Percentiles rank a stretch among this genome's conserved stretches.
phyloP scores from a whole-genome alignment of 345 rosid species.

The Syzygium oleosum region DNA sequence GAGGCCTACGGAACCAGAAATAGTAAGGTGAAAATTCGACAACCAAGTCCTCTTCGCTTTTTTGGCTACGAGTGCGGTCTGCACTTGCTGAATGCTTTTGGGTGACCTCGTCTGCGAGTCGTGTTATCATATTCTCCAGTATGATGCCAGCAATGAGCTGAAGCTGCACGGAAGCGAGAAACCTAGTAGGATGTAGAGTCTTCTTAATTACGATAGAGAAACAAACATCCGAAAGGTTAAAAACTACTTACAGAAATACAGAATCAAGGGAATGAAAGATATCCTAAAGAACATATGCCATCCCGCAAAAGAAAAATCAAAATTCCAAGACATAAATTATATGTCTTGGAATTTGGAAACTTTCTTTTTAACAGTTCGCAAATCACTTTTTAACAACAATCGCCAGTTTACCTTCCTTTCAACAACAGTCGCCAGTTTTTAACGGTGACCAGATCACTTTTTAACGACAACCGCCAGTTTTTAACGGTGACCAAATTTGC shows the following conservation, averaged over 20 bases:
- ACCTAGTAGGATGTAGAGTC: not conserved
- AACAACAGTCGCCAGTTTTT: no score
- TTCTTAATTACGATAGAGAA: fast-evolving
- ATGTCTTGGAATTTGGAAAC: no score
- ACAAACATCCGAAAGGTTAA: not conserved
- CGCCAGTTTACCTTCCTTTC: no score
- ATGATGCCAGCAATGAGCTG: slow-evolving; percentile 61
- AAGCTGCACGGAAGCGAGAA: slow-evolving; percentile 25
- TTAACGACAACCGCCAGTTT: no score
- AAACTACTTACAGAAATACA: slow-evolving; percentile 39
- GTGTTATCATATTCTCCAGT: slow-evolving; percentile 56
- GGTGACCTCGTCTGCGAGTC: slow-evolving; percentile 58
- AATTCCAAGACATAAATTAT: not conserved
- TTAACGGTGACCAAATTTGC: no score
- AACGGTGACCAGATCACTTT: no score
- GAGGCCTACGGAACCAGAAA: slow-evolving; percentile 57
- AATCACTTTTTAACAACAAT: no score
- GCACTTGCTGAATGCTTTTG: slow-evolving; percentile 52
- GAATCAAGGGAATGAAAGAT: slow-evolving; percentile 57
- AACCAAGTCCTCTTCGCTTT: slow-evolving; percentile 27
- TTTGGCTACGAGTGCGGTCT: not conserved
- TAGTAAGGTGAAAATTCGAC: slow-evolving; percentile 65
- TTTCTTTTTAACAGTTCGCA: no score
- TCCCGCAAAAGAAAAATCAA: slow-evolving; percentile 21
- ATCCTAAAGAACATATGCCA: slow-evolving; percentile 74